Base-by-base conservation (phyloP, 73 alveolate genomes). In the Durusdinium trenchii region DNA sequence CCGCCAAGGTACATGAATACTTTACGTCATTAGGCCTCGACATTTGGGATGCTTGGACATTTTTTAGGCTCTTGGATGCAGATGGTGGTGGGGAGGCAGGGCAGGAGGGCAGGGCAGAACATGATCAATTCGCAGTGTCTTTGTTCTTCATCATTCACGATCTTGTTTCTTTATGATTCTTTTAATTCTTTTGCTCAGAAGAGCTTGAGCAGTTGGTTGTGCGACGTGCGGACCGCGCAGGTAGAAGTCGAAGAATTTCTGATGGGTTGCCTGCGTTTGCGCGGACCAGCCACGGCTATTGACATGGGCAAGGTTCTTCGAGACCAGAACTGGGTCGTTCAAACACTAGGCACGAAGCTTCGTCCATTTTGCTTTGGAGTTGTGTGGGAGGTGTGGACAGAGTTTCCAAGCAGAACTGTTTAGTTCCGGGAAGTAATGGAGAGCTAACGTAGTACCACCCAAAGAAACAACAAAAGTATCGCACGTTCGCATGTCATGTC, bases 11-110 rank as follows among this genome's bases (percentile, higher is more conserved):
- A 5, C 91, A 48, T 18, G 91, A 81, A 81, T 81, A 81, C 50
- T 81, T 81, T 50, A 43, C 46, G 32, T 81, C 91, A 6, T 47
- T 81, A n/a, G 91, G 91, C 69, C 71, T 81, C 14, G 91, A 81
- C 91, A 81, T 81, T 48, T 81, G 91, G 91, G 91, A 81, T 48
- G 91, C 91, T 16, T 81, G 91, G 91, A 81, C 91, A 32, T 81
- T 81, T 67, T 81, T 81, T 35, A 64, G 91, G 47, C 91, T 81
- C 9, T 81, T 81, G 69, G 91, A 81, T 81, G 91, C 91, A 12
- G 91, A 81, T n/a, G 91, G 91, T 30, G 91, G 91, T 64, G 91
- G 91, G 42, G 91, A 81, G 91, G 91, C 91, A 12, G 20, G 9
- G 9, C 64, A 54, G 20, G 20, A 20, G 64, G 64, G 20, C 28